Evolutionary conservation across 495 filamentous ascomycete genomes (phyloP).

Genomic region (Podospora pseudocomata): DNA sequence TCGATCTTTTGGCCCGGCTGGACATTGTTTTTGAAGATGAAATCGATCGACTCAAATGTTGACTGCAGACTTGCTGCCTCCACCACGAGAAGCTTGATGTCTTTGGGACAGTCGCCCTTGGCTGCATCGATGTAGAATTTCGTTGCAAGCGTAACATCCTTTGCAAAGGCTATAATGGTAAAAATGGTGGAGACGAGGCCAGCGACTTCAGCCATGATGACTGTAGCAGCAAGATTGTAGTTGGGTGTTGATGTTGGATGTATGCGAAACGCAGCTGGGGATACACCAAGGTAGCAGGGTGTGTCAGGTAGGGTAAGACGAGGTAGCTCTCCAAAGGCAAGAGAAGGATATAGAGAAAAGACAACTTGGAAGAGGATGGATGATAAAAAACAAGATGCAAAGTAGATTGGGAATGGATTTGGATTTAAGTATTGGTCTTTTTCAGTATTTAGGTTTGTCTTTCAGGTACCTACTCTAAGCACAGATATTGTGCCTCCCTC

Average conservation of each 20-base stretch:
- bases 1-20: not conserved
- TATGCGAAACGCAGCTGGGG: no score
- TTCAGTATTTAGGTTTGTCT: no score
- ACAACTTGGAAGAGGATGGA: no score
- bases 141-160: not conserved
- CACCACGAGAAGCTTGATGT: not conserved
- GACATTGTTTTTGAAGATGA: not conserved
- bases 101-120: not conserved
- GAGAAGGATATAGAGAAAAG: no score
- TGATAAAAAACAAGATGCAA: no score
- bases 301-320: no score
- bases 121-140: not conserved
- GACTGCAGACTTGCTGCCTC: not conserved
- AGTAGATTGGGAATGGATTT: no score
- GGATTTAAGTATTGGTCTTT: no score
- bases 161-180: not conserved
- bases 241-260: not conserved
- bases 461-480: no score
- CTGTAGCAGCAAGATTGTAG: not conserved
- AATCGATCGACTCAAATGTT: slow-evolving; percentile 3
- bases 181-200: not conserved
- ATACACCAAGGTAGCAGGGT: no score
- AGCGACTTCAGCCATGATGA: not conserved
- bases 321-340: no score
- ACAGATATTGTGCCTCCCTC: not conserved